Evolutionary conservation across 176 grass and related monocot species (phyloP).

Genomic region (Themeda triandra): DNA sequence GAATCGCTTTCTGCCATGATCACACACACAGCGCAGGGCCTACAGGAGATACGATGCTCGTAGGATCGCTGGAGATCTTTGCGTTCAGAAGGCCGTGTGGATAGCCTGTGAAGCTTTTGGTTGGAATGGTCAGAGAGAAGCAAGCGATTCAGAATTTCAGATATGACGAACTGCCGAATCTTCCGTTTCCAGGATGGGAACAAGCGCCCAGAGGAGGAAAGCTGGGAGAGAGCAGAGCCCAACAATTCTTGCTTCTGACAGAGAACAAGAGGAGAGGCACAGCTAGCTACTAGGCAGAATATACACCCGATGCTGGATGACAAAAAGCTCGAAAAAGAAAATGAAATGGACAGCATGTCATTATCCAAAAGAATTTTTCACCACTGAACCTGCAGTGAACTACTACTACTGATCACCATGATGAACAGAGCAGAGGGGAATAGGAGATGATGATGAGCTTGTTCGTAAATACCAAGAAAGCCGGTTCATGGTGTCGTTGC

Average conservation of each 20-base stretch:
- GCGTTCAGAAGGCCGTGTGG: neutral
- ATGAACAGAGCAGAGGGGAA: neutral
- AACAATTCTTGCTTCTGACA: conserved; percentile 30
- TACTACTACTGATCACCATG: neutral
- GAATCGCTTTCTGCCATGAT: neutral
- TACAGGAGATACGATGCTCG: conserved; percentile 16
- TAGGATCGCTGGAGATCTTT: conserved; percentile 24
- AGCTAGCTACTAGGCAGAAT: conserved; percentile 7
- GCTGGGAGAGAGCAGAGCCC: neutral
- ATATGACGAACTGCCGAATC: conserved; percentile 39
- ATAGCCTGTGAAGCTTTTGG: conserved; percentile 35
- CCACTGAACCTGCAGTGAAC: neutral
- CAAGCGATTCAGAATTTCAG: neutral
- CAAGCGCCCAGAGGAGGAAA: conserved; percentile 17
- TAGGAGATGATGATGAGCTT: neutral
- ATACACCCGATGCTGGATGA: conserved; percentile 30
- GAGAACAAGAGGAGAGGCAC: conserved; percentile 7
- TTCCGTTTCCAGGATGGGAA: conserved; percentile 33
- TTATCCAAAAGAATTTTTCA: neutral
- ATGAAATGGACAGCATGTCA: neutral
- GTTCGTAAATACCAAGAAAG: neutral
- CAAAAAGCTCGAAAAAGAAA: conserved; percentile 25
- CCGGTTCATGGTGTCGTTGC: neutral
- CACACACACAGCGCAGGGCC: conserved; percentile 5
- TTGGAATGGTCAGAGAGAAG: neutral